Evolutionary conservation across 2,329 filamentous ascomycete genomes (phyloP).

Genomic region (Fusarium longipes): DNA sequence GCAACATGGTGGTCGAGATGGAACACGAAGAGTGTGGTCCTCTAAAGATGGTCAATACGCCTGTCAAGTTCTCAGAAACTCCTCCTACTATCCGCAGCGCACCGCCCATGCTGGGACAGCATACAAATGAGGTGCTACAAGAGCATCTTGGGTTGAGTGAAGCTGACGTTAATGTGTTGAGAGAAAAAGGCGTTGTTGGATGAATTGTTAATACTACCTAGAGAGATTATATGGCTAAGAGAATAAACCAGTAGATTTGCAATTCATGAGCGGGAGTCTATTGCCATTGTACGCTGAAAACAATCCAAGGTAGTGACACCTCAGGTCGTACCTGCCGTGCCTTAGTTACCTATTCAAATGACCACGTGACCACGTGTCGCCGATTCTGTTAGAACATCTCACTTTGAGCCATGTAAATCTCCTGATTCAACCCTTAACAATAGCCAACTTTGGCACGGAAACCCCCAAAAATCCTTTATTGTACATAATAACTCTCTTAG

Average conservation of each 20-base stretch:
- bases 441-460: conserved; percentile 4
- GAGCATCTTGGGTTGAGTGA: conserved; percentile 70
- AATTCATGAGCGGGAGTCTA: background rate
- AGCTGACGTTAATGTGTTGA: conserved; percentile 70
- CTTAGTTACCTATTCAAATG: background rate
- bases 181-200: conserved; percentile 72
- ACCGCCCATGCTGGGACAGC: conserved; percentile 87
- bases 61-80: conserved; percentile 91
- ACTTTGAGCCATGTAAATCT: conserved; percentile 30
- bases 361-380: conserved; percentile 37
- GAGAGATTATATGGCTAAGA: background rate
- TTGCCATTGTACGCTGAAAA: background rate
- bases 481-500: background rate
- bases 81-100: conserved; percentile 79
- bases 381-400: conserved; percentile 16
- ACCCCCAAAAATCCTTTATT: background rate
- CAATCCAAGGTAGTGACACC: conserved; percentile 4
- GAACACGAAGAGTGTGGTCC: conserved; percentile 85
- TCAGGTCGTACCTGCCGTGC: background rate
- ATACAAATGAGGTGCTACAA: conserved; percentile 81
- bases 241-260: background rate
- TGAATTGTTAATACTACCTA: conserved; percentile 52
- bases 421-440: conserved; percentile 10
- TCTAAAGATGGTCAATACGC: conserved; percentile 91
- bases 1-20: conserved; percentile 90